Percentiles rank a stretch among this genome's conserved stretches.
Conservation (phyloP, 306 rosid species). For the Rosa rugosa region DNA sequence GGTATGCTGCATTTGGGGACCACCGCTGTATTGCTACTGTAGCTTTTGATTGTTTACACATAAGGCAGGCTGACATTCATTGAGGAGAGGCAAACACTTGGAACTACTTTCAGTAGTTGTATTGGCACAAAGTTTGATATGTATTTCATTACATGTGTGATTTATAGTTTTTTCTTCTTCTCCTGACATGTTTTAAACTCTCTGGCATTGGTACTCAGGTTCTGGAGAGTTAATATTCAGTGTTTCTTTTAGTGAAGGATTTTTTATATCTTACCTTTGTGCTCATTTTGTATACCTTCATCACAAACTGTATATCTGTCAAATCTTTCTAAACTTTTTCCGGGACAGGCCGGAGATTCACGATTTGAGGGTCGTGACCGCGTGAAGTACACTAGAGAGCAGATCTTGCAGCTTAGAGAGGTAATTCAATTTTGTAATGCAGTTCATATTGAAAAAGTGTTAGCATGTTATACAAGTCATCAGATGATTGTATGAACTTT, state of each 20-base stretch:
- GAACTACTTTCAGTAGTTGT: no score
- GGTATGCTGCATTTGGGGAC: neutral
- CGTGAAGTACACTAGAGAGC: slow-evolving; percentile 70
- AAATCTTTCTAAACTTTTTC: neutral
- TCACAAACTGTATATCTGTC: neutral
- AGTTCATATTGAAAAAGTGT: neutral
- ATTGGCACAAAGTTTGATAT: no score
- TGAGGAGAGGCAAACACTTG: no score
- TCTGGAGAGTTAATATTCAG: no score
- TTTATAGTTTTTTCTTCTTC: no score
- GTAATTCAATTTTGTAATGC: slow-evolving; percentile 38
- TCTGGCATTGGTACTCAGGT: no score
- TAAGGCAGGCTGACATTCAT: no score
- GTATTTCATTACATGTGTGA: no score
- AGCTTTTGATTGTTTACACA: neutral
- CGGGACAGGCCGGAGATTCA: slow-evolving; percentile 72
- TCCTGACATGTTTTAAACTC: no score
- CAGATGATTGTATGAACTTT: neutral
- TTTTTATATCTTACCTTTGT: neutral
- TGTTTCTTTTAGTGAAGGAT: neutral
- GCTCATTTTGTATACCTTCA: neutral
- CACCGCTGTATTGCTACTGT: neutral
- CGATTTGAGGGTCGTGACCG: slow-evolving; percentile 85
- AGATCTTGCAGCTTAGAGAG: slow-evolving; percentile 72
- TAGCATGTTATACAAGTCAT: neutral